Evolutionary conservation across 768 basidiomycete species (phyloP).

Genomic region (Serendipita sp.): DNA sequence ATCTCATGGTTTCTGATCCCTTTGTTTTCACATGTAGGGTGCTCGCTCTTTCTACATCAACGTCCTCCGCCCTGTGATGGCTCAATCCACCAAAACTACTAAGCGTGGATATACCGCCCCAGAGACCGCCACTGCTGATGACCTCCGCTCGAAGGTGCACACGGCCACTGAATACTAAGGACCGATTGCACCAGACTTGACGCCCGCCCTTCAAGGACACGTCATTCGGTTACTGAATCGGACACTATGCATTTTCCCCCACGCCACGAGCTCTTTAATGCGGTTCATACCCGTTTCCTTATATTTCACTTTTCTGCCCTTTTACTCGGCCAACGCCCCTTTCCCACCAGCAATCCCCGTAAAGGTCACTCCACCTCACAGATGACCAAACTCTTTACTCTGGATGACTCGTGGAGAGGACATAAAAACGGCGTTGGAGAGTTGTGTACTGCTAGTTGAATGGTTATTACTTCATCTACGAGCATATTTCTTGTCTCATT

Average conservation of each 20-base stretch:
- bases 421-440: too few species aligned
- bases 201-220: neutral
- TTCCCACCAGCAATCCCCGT: neutral
- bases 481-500: too few species aligned
- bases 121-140: slow-evolving; percentile 33
- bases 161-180: slow-evolving; percentile 18
- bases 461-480: too few species aligned
- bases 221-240: neutral
- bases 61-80: slow-evolving; percentile 65
- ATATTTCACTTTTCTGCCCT: slow-evolving; percentile 7
- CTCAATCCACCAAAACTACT: slow-evolving; percentile 18
- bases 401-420: too few species aligned
- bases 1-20: slow-evolving; percentile 6
- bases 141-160: slow-evolving; percentile 29
- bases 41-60: slow-evolving; percentile 67
- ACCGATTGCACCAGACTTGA: neutral
- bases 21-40: slow-evolving; percentile 33
- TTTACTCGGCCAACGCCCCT: neutral
- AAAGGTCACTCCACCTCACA: too few species aligned
- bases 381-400: too few species aligned
- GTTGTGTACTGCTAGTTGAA: too few species aligned
- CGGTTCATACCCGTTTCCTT: slow-evolving; percentile 5
- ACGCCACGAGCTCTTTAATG: neutral
- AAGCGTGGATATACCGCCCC: slow-evolving; percentile 29
- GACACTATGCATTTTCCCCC: slow-evolving; percentile 2